These are phyloP conservation scores for Phytophthora pinifolia DNA, from an alignment of 352 stramenopile genomes.

Conservation along the genomic window DNA sequence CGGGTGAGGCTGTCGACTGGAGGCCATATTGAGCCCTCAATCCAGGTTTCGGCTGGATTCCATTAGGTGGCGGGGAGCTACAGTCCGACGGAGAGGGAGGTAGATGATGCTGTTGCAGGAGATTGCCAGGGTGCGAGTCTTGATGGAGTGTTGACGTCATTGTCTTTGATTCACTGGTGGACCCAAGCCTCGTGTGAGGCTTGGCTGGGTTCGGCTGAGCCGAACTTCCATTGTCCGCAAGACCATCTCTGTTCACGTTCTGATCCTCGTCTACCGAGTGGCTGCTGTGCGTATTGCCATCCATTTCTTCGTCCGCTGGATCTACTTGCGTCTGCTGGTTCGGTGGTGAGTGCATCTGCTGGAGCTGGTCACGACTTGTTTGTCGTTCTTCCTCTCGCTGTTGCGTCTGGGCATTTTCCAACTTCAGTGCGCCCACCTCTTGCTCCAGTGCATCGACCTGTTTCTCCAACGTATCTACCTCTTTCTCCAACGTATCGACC, in stretches of 20 bases:
- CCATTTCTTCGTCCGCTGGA: not conserved
- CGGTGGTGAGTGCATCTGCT: conserved; percentile 12
- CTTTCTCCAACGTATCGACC: conserved; percentile 24
- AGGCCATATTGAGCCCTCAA: not conserved
- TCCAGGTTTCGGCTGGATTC: not conserved
- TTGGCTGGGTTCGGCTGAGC: conserved; percentile 1
- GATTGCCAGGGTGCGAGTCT: not conserved
- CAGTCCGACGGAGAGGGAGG: not conserved
- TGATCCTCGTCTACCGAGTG: not conserved
- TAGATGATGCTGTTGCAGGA: conserved; percentile 5
- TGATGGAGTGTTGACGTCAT: not conserved
- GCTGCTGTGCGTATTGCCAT: conserved; percentile 13
- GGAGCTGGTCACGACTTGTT: conserved; percentile 2
- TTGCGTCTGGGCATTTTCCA: conserved; percentile 13
- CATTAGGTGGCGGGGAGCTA: not conserved
- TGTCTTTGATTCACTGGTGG: conserved; percentile 1
- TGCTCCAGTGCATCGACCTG: conserved; percentile 19
- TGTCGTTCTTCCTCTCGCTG: conserved; percentile 7
- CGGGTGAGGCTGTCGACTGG: conserved; percentile 1
- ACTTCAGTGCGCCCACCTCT: conserved; percentile 12
- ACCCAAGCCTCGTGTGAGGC: not conserved
- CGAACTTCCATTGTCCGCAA: not conserved
- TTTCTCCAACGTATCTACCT: conserved; percentile 25
- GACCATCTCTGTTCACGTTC: conserved; percentile 1
- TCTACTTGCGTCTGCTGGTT: conserved; percentile 19